phyloP scores from a whole-genome alignment of 257 asterid genomes.

The Plectranthus barbatus region DNA sequence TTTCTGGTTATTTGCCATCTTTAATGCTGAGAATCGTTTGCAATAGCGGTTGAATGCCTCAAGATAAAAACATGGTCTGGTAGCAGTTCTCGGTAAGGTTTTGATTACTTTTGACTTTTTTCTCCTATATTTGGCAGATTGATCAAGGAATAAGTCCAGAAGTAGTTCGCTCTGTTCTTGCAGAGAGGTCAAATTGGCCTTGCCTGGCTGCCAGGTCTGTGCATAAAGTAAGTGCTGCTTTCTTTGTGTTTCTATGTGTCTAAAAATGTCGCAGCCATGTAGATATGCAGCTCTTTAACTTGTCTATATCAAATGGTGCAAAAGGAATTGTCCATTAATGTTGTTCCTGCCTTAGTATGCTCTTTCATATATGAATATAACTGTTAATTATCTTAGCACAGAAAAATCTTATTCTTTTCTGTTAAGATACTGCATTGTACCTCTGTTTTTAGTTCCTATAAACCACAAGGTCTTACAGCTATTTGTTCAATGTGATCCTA shows the following conservation, averaged over 20 bases:
- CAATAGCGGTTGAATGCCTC: not conserved
- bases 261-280: not conserved
- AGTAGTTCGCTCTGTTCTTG: conserved; percentile 80
- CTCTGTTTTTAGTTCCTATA: not conserved
- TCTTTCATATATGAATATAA: not conserved
- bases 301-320: not conserved
- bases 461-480: not conserved
- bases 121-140: conserved; percentile 43
- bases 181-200: conserved; percentile 78
- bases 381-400: conserved; percentile 1
- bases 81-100: too few relatives aligned
- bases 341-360: not conserved
- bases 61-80: not conserved
- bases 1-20: not conserved
- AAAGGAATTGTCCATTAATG: not conserved
- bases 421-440: not conserved
- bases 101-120: conserved; percentile 13
- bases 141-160: conserved; percentile 84
- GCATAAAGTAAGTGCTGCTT: conserved; percentile 37
- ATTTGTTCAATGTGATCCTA: not conserved
- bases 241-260: not conserved
- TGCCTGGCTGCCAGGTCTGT: conserved; percentile 75
- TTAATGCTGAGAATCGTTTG: not conserved
- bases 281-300: not conserved
- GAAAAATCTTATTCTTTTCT: not conserved